Base-by-base conservation (phyloP, 441 rosid genomes). In the Raphanus hybrid region DNA sequence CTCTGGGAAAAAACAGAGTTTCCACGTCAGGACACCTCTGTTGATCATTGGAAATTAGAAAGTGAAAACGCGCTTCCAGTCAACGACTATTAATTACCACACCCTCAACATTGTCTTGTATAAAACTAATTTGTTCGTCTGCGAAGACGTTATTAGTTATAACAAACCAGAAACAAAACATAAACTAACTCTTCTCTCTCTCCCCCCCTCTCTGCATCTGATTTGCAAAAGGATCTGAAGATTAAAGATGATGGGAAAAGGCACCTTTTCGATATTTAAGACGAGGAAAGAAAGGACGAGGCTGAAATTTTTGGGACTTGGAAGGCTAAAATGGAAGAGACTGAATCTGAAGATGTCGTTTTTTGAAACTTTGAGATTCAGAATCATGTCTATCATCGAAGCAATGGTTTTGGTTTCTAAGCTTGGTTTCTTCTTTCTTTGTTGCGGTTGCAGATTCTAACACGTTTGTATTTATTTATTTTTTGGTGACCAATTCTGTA, bases 341-440 rank as follows among this genome's bases (percentile, higher is more conserved):
- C 15, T 79, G 75, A 79, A 74, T 74, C 18, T 79, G 58, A 79
- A 69, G 57, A 64, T 64, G 82, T n/a, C 82, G 58, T 69, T 79
- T 74, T 69, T 79, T 0, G 68, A 74, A 37, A 67, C 5, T 64
- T 74, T 74, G 64, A 79, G 23, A 57, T 74, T 12, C 27, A 74
- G 67, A 64, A 1, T 79, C 75, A 57, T 79, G 82, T 79, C 82
- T 39, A 3, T 74, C 35, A 45, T 79, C 6, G 82, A 79, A 69
- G 82, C 71, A 2, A 43, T 74, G 62, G 54, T 79, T 74, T 70
- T 79, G 71, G 78, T 79, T 12, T 79, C 82, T 34, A 79, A n/a
- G 48, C 79, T 79, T 69, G 75, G 50, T 45, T 79, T 79, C 68
- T 79, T 79, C 75, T 79, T 74, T 12, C 75, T 79, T 2, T 79